These are phyloP conservation scores for Magnolia kwangsiensis DNA, from an alignment of 164 flowering plant species.

Conservation along the genomic window DNA sequence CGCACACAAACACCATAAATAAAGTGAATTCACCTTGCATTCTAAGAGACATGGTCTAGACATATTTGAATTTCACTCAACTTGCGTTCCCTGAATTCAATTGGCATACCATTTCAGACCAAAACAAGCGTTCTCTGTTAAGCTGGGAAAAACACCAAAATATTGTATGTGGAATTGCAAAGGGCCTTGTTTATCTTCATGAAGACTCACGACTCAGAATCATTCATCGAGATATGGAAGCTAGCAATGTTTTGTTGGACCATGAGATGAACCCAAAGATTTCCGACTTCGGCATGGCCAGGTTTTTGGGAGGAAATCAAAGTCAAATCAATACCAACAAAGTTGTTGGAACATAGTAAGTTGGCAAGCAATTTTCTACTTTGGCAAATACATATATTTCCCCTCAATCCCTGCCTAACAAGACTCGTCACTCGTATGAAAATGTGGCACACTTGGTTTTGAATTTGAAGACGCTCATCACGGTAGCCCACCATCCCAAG, in stretches of 20 bases:
- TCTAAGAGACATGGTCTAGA: too few species aligned
- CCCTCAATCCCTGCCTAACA: too few species aligned
- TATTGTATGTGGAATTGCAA: constrained; percentile 38
- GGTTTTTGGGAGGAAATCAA: constrained; percentile 29
- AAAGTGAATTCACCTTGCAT: too few species aligned
- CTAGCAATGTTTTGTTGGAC: constrained; percentile 53
- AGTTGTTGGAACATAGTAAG: constrained; percentile 44
- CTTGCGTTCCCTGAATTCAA: background rate
- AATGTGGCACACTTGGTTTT: background rate
- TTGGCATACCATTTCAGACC: background rate
- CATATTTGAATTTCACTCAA: too few species aligned
- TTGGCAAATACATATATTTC: background rate
- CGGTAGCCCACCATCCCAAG: too few species aligned
- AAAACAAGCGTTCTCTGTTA: constrained; percentile 1
- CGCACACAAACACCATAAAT: too few species aligned
- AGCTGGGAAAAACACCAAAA: constrained; percentile 26
- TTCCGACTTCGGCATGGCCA: constrained; percentile 50
- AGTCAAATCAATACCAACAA: constrained; percentile 18
- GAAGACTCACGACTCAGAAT: constrained; percentile 53
- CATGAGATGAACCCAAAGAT: constrained; percentile 44
- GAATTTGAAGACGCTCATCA: too few species aligned
- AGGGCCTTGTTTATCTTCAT: constrained; percentile 61
- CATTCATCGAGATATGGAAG: constrained; percentile 58
- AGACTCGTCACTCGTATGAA: background rate
- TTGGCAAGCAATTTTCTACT: background rate